Evolutionary conservation across 2,329 filamentous ascomycete species (phyloP), one percentile per base, ranked within the genome.

Genomic region (Parascedosporium putredinis): DNA sequence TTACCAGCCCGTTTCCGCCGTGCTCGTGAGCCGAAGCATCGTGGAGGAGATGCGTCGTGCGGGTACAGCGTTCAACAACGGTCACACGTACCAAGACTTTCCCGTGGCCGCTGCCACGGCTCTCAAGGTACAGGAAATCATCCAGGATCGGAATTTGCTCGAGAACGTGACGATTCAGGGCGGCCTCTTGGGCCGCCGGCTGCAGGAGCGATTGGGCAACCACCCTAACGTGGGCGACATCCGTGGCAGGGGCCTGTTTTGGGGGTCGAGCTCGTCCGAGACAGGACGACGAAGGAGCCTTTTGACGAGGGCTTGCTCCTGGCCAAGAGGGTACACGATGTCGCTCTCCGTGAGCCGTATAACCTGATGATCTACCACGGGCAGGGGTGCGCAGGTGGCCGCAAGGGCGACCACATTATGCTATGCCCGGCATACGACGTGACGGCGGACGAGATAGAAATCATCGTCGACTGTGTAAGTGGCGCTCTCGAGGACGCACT

Each of bases 401-500:
- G 75, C 1, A 60, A 60, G 1, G 84, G 85, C 8, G 86, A 90
- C 58, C 83, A 87, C 61, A 67, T 88, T 31, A 70, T 89, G 23
- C 58, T 90, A 9, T 76, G 83, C 1, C 86, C 86, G 4, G 74
- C 85, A 1, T 88, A 81, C 63, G 87, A 77, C 42, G 70, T 83
- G 20, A 79, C 73, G 1, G 64, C 65, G 40, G 68, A 44, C 23
- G 47, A 49, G n/a, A 20, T 50, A 6, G 50, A 45, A 18, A 7
- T 22, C 2, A 48, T 48, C 18, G 46, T 48, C 20, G 14, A 18
- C 5, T 9, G 33, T 12, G 14, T 48, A n/a, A 24, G 34, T 2
- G 46, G 46, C 18, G 46, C 46, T 38, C 31, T 48, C 31, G 20
- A 40, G 14, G 22, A 48, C 23, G 33, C 25, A 10, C 50, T 36